Evolutionary conservation across 257 asterid genomes (phyloP), one percentile per base, ranked within the genome.

Genomic region (Orobanche coerulescens): DNA sequence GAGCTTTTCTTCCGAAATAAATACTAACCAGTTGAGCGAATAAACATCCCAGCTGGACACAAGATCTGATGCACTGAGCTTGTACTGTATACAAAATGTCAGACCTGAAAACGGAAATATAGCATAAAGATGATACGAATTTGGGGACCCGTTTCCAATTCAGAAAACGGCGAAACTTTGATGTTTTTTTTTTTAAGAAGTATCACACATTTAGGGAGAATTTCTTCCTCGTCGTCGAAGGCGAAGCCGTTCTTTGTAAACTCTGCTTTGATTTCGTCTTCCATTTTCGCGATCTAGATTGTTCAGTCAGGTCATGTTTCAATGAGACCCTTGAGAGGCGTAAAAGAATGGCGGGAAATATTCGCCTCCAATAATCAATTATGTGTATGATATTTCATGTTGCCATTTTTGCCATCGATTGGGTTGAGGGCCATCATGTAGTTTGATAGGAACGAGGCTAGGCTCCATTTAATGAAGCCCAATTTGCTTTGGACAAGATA

Each of bases 11-110:
- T 56, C 28, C 63, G 31, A 28, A 26, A 49, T 5, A 20, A 36
- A 19, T 34, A 43, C 6, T 66, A 55, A 92, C 98, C 95, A 84
- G 84, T 84, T 93, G 61, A 89, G 68, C 16, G 95, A 84, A 76
- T 77, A 93, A 22, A 71, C 76, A 0, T 93, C 98, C 97, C 97
- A 93, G 77, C 85, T 84, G 67, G 95, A 82, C 40, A 89, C 97
- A 14, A 93, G 79, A 73, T 89, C 98, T 26, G 94, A 77, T 66
- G 98, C 84, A 73, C 90, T 87, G 62, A 89, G 81, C 75, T 83
- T 80, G 85, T 81, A 86, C 71, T 89, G 81, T 42, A 84, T 87
- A 42, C 97, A 84, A 69, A 75, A 77, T n/a, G 97, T 79, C 19
- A 89, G 78, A 73, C 92, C 97, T 93, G 55, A 31, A 61, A 24